phyloP scores from a whole-genome alignment of 805 yeast genomes.

The Metschnikowia shivogae region DNA sequence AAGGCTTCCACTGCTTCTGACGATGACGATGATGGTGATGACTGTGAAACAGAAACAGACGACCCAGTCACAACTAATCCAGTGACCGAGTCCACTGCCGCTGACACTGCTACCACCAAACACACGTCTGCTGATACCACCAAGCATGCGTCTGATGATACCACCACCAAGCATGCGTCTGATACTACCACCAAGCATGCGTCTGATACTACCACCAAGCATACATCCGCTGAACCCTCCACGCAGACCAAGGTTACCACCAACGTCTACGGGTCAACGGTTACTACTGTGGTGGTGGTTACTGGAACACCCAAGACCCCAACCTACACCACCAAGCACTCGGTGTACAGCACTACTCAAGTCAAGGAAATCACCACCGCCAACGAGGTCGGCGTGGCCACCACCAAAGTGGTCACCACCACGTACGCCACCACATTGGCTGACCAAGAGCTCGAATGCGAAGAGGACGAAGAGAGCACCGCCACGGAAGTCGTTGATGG shows the following conservation, averaged over 20 bases:
- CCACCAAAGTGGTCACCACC: constrained; percentile 13
- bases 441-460: constrained; percentile 12
- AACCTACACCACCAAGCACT: constrained; percentile 3
- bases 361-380: constrained; percentile 9
- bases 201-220: not conserved
- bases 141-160: not conserved
- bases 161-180: not conserved
- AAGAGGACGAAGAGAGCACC: constrained; percentile 9
- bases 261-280: constrained; percentile 1
- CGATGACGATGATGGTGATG: constrained; percentile 1
- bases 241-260: constrained; percentile 4
- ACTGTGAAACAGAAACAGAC: constrained; percentile 1
- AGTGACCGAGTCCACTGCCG: not conserved
- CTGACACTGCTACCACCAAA: not conserved
- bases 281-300: constrained; percentile 3
- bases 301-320: constrained; percentile 4
- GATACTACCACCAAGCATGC: not conserved
- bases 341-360: constrained; percentile 10
- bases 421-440: constrained; percentile 11
- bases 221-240: not conserved
- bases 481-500: constrained; percentile 7
- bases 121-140: not conserved
- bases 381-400: constrained; percentile 8
- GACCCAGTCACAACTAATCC: not conserved
- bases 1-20: not conserved